phyloP scores from a whole-genome alignment of 257 asterid species.

The Ballota nigra region DNA sequence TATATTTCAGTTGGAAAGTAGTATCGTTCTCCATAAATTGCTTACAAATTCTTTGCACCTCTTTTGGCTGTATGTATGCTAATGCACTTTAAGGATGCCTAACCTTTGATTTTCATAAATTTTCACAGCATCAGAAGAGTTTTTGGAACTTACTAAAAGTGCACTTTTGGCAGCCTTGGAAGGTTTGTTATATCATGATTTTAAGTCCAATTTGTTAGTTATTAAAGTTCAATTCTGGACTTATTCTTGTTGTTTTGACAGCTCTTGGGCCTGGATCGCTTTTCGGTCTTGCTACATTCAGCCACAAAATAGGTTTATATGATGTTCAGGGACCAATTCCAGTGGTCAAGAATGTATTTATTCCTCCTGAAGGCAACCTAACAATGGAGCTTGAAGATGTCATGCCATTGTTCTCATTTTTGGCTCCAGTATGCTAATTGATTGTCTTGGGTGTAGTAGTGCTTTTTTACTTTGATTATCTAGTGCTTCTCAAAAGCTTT shows the following conservation, averaged over 20 bases:
- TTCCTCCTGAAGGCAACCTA: slow-evolving; percentile 75
- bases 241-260: slow-evolving; percentile 35
- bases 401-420: slow-evolving; percentile 90
- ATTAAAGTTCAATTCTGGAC: slow-evolving; percentile 14
- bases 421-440: slow-evolving; percentile 79
- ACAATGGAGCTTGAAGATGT: slow-evolving; percentile 92
- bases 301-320: slow-evolving; percentile 94
- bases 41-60: background rate
- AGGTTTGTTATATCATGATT: slow-evolving; percentile 48
- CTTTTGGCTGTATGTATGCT: background rate
- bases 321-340: slow-evolving; percentile 99
- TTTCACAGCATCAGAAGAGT: slow-evolving; percentile 93
- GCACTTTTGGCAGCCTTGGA: slow-evolving; percentile 96
- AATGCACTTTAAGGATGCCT: slow-evolving; percentile 21
- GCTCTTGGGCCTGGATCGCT: slow-evolving; percentile 98
- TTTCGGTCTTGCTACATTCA: slow-evolving; percentile 93
- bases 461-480: background rate
- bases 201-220: slow-evolving; percentile 7
- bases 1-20: background rate
- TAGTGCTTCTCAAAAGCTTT: slow-evolving; percentile 3
- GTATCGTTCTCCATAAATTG: slow-evolving; percentile 3
- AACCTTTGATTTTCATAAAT: slow-evolving; percentile 24
- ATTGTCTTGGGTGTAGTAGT: slow-evolving; percentile 14
- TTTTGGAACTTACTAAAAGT: slow-evolving; percentile 93
- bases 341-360: slow-evolving; percentile 87